Evolutionary conservation across 192 early-diverging fungal genomes (phyloP).

Genomic region (Dissophora ornata): DNA sequence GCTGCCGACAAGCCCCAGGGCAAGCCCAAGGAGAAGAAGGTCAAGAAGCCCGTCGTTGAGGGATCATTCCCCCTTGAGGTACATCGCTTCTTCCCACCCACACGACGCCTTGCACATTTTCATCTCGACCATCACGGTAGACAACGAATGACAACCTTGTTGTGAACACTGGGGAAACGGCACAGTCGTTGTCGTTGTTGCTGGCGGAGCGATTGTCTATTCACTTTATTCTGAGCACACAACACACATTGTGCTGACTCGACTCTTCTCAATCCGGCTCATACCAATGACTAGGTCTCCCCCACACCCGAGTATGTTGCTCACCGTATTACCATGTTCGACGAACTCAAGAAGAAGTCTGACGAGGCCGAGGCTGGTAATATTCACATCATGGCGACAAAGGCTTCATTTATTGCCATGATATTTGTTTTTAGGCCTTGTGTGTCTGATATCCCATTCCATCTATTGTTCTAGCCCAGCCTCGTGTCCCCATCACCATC

Average conservation of each 20-base stretch:
- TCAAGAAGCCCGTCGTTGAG: conserved; percentile 52
- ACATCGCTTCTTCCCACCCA: neutral
- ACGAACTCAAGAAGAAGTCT: conserved; percentile 72
- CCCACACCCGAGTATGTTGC: conserved; percentile 82
- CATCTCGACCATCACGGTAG: neutral
- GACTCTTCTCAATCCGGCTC: neutral
- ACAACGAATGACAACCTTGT: too few species aligned
- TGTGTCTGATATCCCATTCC: neutral
- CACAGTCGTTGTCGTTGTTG: too few species aligned
- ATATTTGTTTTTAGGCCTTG: too few species aligned
- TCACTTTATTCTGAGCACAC: too few species aligned
- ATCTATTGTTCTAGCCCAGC: conserved; percentile 63
- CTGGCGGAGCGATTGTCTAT: neutral
- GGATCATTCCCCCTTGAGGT: conserved; percentile 58
- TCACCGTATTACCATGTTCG: conserved; percentile 86
- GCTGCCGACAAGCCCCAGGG: conserved; percentile 51
- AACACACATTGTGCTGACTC: neutral
- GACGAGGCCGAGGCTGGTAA: conserved; percentile 74
- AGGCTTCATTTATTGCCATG: too few species aligned
- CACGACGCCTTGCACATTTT: neutral
- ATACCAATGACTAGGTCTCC: conserved; percentile 53
- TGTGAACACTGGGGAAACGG: too few species aligned
- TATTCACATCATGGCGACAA: too few species aligned
- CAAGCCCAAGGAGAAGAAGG: conserved; percentile 64
- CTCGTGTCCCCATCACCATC: conserved; percentile 81